Conservation (phyloP, 1,139 yeast genomes). For the Wickerhamomyces sp. region DNA sequence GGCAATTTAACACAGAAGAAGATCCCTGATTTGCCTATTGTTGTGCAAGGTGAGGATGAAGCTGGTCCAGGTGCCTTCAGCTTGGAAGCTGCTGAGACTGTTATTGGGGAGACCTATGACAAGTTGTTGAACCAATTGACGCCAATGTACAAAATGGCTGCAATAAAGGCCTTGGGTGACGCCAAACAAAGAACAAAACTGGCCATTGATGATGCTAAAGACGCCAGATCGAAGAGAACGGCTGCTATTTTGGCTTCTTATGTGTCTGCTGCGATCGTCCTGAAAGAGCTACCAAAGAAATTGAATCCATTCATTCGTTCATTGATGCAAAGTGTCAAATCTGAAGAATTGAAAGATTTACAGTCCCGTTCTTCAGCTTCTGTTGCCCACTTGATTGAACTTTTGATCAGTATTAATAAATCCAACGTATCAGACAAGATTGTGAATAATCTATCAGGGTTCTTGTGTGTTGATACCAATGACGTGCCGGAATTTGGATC, state of each 20-base stretch:
- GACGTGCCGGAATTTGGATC: slow-evolving; percentile 92
- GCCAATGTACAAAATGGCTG: slow-evolving; percentile 68
- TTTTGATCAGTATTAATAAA: slow-evolving; percentile 54
- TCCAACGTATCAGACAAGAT: slow-evolving; percentile 79
- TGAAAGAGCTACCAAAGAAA: slow-evolving; percentile 66
- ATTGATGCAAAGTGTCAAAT: slow-evolving; percentile 87
- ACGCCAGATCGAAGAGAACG: slow-evolving; percentile 48
- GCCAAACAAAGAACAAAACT: slow-evolving; percentile 62
- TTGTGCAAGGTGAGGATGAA: slow-evolving; percentile 90
- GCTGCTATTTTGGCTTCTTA: slow-evolving; percentile 66
- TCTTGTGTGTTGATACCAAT: slow-evolving; percentile 89
- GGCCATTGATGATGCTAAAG: slow-evolving; percentile 67
- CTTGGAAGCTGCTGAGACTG: slow-evolving; percentile 67
- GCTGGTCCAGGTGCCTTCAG: slow-evolving; percentile 95
- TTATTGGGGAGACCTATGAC: slow-evolving; percentile 60
- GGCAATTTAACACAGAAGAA: slow-evolving; percentile 75
- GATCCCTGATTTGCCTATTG: slow-evolving; percentile 78
- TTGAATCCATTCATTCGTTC: slow-evolving; percentile 85
- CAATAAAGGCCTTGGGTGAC: slow-evolving; percentile 73
- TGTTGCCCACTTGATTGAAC: slow-evolving; percentile 56
- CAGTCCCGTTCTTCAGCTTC: slow-evolving; percentile 72
- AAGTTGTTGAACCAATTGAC: slow-evolving; percentile 60
- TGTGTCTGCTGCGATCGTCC: slow-evolving; percentile 66
- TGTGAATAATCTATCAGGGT: slow-evolving; percentile 85
- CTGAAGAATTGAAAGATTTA: slow-evolving; percentile 59